Conservation (phyloP, 108 stramenopile species). For the Discostella stelligeroides region DNA sequence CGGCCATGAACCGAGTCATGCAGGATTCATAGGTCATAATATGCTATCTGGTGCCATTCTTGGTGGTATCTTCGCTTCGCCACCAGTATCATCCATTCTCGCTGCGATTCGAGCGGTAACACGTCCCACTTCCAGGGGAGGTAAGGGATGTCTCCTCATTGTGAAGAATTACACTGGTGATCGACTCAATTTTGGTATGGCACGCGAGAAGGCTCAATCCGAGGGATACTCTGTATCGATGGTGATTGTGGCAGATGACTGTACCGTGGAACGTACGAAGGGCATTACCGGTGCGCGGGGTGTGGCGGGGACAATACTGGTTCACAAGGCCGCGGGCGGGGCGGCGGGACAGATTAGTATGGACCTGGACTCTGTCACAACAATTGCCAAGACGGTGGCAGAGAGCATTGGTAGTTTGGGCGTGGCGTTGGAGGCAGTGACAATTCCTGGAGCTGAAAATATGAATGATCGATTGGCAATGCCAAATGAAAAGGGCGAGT, state of each 20-base stretch:
- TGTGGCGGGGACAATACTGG: slow-evolving; percentile 95
- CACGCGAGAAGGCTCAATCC: slow-evolving; percentile 91
- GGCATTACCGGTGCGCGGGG: slow-evolving; percentile 97
- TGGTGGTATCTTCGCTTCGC: slow-evolving; percentile 97
- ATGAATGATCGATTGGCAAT: slow-evolving; percentile 72
- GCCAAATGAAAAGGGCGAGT: no score
- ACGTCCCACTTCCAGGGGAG: slow-evolving; percentile 39
- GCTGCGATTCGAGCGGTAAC: slow-evolving; percentile 91
- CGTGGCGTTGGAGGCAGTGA: slow-evolving; percentile 89
- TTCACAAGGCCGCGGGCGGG: slow-evolving; percentile 96
- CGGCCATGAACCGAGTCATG: slow-evolving; percentile 98
- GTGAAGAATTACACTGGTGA: slow-evolving; percentile 99
- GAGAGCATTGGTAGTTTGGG: slow-evolving; percentile 85
- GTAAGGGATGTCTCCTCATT: slow-evolving; percentile 83
- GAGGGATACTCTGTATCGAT: slow-evolving; percentile 63
- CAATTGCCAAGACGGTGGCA: slow-evolving; percentile 62
- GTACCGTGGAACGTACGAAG: slow-evolving; percentile 86
- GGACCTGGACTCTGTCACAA: slow-evolving; percentile 70
- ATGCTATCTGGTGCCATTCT: slow-evolving; percentile 96
- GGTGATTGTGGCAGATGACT: slow-evolving; percentile 96
- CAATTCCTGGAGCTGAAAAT: slow-evolving; percentile 83
- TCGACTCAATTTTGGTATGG: slow-evolving; percentile 98
- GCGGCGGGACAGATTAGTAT: slow-evolving; percentile 71
- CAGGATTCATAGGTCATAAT: slow-evolving; percentile 92
- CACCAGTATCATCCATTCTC: slow-evolving; percentile 83